Evolutionary conservation across 2,329 filamentous ascomycete species (phyloP).

Genomic region (Tolypocladium pustulatum): DNA sequence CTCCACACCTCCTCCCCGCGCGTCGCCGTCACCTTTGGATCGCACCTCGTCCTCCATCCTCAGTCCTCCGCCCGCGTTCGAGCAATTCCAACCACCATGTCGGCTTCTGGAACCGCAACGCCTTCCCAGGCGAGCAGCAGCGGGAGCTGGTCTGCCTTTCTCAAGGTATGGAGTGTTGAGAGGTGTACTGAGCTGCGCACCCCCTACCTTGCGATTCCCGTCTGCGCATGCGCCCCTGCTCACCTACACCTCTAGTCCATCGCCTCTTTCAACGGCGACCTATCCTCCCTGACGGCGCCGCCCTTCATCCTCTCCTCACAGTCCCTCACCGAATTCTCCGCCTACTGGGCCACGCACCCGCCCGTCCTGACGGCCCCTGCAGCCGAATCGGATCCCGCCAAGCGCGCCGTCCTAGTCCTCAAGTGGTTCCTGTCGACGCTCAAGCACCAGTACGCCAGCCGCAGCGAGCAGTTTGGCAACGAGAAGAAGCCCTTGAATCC

Average conservation of each 20-base stretch:
- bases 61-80: not conserved
- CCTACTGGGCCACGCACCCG: slow-evolving; percentile 76
- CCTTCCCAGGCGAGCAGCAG: slow-evolving; percentile 26
- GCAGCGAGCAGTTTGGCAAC: slow-evolving; percentile 71
- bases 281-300: slow-evolving; percentile 70
- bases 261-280: slow-evolving; percentile 72
- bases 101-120: slow-evolving; percentile 15
- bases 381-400: slow-evolving; percentile 66
- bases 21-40: not conserved
- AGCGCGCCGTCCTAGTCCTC: slow-evolving; percentile 76
- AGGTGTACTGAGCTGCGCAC: not conserved
- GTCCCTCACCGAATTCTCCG: slow-evolving; percentile 69
- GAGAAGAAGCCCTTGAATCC: slow-evolving; percentile 98
- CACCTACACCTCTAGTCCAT: slow-evolving; percentile 43
- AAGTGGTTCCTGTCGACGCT: slow-evolving; percentile 94
- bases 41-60: not conserved
- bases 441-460: slow-evolving; percentile 70
- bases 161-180: slow-evolving; percentile 32
- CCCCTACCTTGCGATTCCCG: not conserved
- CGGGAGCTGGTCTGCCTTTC: slow-evolving; percentile 40
- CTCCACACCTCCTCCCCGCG: not conserved
- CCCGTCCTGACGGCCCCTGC: slow-evolving; percentile 72
- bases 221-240: not conserved
- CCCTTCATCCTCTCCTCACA: slow-evolving; percentile 74
- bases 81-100: slow-evolving; percentile 13